Base-by-base conservation (phyloP, 169 alveolate species). In the Neospora caninum region DNA sequence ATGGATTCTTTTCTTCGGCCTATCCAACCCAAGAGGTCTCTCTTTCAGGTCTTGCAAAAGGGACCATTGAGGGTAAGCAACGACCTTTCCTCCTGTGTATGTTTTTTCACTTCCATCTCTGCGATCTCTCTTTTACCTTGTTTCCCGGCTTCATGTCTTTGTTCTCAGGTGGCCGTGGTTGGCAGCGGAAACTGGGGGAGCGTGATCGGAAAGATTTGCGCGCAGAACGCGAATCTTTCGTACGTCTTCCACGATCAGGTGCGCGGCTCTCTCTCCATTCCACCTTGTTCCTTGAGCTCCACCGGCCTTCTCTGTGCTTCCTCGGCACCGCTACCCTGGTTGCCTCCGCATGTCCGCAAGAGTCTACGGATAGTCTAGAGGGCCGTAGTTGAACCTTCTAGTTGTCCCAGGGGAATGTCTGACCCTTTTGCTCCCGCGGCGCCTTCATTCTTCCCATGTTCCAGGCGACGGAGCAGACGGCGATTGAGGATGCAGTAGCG, bases 111-210 rank as follows among this genome's bases (percentile, higher is more conserved):
- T 4, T 82, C 31, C 64, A 6, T 13, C 88, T 82, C 0, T 42
- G 53, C 0, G 42, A 0, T 42, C 53, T 70, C 31, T 69, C 2
- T 31, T 34, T n/a, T n/a, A 38, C 49, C 27, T 13, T 16, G 86
- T n/a, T 78, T n/a, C 9, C n/a, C 9, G 10, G 10, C 42, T 27
- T 34, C n/a, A 0, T 34, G 39, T 34, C 41, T 49, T 38, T 34
- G 70, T 20, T 38, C 45, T 36, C 94, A 93, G 98, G 98, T 97
- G 42, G 95, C 98, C 83, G 96, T 97, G 13, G 94, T 97, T 80
- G 98, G 98, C 49, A 96, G 98, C 87, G 98, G 98, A 9, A 97
- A 97, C 92, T 97, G 98, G 98, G 98, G 98, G 20, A 96, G 98
- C 36, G 98, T 97, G 42, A 95, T 96, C 49, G 97, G 98, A 43